Percentiles rank a stretch among this genome's conserved stretches.
phyloP scores from a whole-genome alignment of 2,329 filamentous ascomycete genomes.

The Phialemoniopsis sp. region DNA sequence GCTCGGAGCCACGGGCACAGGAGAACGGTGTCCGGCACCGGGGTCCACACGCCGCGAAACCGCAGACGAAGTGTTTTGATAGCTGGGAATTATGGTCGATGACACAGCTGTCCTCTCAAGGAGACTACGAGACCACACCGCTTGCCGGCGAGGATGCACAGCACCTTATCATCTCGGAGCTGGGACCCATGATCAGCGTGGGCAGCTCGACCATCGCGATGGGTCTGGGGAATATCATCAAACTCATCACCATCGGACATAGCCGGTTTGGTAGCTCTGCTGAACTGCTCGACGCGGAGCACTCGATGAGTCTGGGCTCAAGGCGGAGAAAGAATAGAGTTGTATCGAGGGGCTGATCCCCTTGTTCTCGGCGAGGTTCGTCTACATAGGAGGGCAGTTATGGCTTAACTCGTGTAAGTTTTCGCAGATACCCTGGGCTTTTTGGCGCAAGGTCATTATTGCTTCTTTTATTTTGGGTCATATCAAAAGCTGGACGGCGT shows the following conservation, averaged over 20 bases:
- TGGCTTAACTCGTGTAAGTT: too few species aligned
- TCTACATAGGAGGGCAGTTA: too few species aligned
- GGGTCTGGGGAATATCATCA: slow-evolving; percentile 68
- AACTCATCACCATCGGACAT: slow-evolving; percentile 63
- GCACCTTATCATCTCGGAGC: slow-evolving; percentile 59
- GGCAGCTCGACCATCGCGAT: slow-evolving; percentile 65
- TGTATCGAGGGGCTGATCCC: slow-evolving; percentile 1
- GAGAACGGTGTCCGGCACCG: slow-evolving; percentile 9
- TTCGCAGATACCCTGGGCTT: neutral
- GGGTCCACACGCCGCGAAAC: slow-evolving; percentile 8
- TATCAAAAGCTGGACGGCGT: too few species aligned
- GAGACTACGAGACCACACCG: slow-evolving; percentile 39
- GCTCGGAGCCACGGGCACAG: slow-evolving; percentile 9
- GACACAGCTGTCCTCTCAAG: slow-evolving; percentile 36
- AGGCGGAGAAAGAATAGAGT: slow-evolving; percentile 24
- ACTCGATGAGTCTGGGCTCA: slow-evolving; percentile 26
- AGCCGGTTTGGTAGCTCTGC: slow-evolving; percentile 53
- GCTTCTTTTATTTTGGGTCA: too few species aligned
- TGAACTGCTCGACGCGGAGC: slow-evolving; percentile 21
- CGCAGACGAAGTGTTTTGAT: slow-evolving; percentile 13
- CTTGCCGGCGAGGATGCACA: slow-evolving; percentile 36
- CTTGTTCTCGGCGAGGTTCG: neutral
- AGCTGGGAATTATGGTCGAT: slow-evolving; percentile 54
- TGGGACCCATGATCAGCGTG: slow-evolving; percentile 61
- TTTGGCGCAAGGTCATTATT: too few species aligned